Percentiles rank a stretch among this genome's conserved stretches.
These are phyloP conservation scores for Ceratocystis cubensis DNA, from an alignment of 2,329 filamentous ascomycete species.

Conservation along the genomic window DNA sequence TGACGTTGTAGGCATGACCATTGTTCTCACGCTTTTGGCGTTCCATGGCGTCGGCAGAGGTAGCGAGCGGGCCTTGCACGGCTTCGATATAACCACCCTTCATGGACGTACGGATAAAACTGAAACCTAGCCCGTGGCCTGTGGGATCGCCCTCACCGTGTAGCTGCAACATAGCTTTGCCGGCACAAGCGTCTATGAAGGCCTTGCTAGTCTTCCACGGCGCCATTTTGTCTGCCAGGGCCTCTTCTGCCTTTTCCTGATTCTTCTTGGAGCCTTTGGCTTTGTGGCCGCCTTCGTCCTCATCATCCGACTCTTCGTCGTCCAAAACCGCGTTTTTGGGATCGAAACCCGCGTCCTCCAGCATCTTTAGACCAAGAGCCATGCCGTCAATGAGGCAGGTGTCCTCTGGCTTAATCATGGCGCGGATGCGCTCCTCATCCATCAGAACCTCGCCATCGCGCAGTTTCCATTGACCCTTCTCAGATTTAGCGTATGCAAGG, in stretches of 20 bases:
- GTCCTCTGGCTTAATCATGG: conserved; percentile 90
- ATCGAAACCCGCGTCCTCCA: conserved; percentile 82
- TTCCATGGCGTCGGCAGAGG: conserved; percentile 71
- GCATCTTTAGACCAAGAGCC: conserved; percentile 85
- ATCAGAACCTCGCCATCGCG: conserved; percentile 60
- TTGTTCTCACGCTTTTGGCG: conserved; percentile 80
- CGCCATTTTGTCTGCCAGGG: conserved; percentile 75
- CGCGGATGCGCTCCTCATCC: conserved; percentile 66
- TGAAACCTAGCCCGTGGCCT: conserved; percentile 84
- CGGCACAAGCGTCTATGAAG: conserved; percentile 83
- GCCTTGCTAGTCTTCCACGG: conserved; percentile 97
- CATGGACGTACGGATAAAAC: conserved; percentile 96
- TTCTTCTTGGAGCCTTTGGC: conserved; percentile 34
- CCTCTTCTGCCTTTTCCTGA: conserved; percentile 47
- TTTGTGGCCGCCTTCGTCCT: conserved; percentile 31
- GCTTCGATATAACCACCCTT: conserved; percentile 89
- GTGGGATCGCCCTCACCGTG: conserved; percentile 93
- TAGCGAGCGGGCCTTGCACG: conserved; percentile 52
- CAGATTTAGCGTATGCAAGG: conserved; percentile 75
- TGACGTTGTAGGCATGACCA: conserved; percentile 95
- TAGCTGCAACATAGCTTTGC: conserved; percentile 92
- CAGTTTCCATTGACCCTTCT: conserved; percentile 72
- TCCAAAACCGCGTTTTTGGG: conserved; percentile 48
- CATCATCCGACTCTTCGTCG: conserved; percentile 45
- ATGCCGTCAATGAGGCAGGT: conserved; percentile 91